A percentile compares a stretch with the other conserved stretches of the same genome.
Conservation (phyloP, 495 filamentous ascomycete species). For the Neurospora hispaniola region DNA sequence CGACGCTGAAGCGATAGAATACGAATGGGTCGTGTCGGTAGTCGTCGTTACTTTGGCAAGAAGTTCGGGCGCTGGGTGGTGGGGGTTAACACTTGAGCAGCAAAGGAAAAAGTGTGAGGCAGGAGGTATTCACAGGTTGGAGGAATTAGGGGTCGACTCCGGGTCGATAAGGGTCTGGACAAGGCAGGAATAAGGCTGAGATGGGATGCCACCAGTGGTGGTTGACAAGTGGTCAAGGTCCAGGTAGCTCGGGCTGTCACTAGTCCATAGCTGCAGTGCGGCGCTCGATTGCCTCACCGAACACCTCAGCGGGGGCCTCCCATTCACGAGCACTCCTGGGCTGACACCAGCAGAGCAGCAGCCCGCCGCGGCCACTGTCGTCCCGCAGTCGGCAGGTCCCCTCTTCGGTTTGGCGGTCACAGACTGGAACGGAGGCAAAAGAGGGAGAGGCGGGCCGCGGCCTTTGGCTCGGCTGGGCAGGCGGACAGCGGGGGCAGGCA, state of each 20-base stretch:
- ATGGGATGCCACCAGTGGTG: background rate
- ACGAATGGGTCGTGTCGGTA: background rate
- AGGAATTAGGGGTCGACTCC: background rate
- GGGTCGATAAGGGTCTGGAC: background rate
- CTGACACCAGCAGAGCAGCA: background rate
- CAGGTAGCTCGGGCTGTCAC: background rate
- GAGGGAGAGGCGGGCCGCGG: background rate
- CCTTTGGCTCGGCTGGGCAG: background rate
- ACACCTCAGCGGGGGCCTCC: background rate
- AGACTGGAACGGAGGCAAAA: background rate
- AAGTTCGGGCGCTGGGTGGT: background rate
- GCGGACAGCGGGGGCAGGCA: background rate
- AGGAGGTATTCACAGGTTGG: background rate
- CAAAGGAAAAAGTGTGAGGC: background rate
- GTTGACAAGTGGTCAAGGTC: background rate
- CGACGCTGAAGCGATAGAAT: background rate
- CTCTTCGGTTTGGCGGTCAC: background rate
- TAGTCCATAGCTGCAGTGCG: background rate
- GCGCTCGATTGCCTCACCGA: background rate
- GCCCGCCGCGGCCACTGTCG: background rate
- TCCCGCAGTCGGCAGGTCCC: background rate
- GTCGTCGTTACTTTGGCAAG: background rate
- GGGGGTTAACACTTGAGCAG: background rate
- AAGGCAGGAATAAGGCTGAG: conserved; percentile 1
- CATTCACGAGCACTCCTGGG: background rate